Conservation (phyloP, 768 basidiomycete genomes). For the Rhizopogon salebrosus region DNA sequence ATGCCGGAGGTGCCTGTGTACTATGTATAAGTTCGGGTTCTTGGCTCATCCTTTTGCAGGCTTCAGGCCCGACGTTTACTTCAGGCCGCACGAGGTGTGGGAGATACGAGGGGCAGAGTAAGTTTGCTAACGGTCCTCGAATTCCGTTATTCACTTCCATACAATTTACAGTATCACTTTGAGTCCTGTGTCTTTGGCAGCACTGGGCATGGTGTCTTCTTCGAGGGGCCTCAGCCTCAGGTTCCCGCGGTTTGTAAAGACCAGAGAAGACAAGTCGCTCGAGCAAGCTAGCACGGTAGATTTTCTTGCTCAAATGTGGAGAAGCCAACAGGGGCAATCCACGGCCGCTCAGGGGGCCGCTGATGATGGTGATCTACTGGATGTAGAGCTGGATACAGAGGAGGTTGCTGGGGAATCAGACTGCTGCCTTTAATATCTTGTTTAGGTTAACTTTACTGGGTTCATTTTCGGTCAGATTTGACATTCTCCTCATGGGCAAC, state of each 20-base stretch:
- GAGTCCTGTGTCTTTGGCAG: constrained; percentile 83
- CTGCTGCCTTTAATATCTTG: neutral
- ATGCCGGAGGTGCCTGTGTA: constrained; percentile 50
- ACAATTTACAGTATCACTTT: constrained; percentile 56
- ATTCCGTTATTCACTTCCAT: constrained; percentile 1
- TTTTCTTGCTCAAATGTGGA: constrained; percentile 67
- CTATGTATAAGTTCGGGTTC: neutral
- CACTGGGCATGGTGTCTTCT: constrained; percentile 53
- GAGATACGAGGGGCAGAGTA: constrained; percentile 80
- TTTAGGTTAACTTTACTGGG: constrained; percentile 7
- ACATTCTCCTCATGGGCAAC: no score
- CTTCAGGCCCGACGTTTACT: constrained; percentile 62
- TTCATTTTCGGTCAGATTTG: neutral
- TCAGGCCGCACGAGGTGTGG: constrained; percentile 78
- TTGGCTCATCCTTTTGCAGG: constrained; percentile 31
- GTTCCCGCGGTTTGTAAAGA: constrained; percentile 80
- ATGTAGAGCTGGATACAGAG: constrained; percentile 36
- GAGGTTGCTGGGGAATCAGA: constrained; percentile 27
- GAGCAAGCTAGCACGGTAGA: constrained; percentile 69
- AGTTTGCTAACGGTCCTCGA: constrained; percentile 13
- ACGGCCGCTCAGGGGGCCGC: constrained; percentile 28
- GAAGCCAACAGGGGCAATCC: constrained; percentile 47
- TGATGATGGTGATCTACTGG: constrained; percentile 60
- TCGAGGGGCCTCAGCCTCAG: constrained; percentile 72
- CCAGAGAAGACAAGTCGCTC: constrained; percentile 67